A percentile compares a stretch with the other conserved stretches of the same genome.
Evolutionary conservation across 2,329 filamentous ascomycete genomes (phyloP).

Genomic region (Fusarium equiseti): DNA sequence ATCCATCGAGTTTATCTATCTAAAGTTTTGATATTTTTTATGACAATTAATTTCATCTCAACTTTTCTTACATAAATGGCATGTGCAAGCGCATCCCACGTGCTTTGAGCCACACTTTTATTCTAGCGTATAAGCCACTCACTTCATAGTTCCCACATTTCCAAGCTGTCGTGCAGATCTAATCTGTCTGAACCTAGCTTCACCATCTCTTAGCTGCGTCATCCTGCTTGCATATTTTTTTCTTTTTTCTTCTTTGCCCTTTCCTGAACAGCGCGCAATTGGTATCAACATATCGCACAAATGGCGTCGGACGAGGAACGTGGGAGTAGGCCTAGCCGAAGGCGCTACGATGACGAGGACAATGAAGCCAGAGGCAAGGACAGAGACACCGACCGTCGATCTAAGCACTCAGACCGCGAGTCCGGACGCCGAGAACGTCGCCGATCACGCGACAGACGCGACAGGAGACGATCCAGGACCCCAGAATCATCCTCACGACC

Average conservation of each 20-base stretch:
- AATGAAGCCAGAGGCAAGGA: slow-evolving; percentile 33
- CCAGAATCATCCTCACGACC: slow-evolving; percentile 46
- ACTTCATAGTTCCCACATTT: slow-evolving; percentile 19
- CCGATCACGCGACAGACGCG: slow-evolving; percentile 47
- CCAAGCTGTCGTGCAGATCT: slow-evolving; percentile 25
- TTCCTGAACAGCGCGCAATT: background rate
- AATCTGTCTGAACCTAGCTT: slow-evolving; percentile 15
- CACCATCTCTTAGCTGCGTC: slow-evolving; percentile 19
- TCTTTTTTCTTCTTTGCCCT: background rate
- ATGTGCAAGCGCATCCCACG: slow-evolving; percentile 29
- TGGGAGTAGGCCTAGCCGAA: slow-evolving; percentile 27
- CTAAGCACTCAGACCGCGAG: slow-evolving; percentile 42
- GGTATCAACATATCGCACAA: background rate
- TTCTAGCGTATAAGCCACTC: slow-evolving; percentile 22
- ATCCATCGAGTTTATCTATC: slow-evolving; percentile 25
- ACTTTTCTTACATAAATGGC: slow-evolving; percentile 21
- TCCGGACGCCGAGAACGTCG: slow-evolving; percentile 46
- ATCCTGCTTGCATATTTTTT: slow-evolving; percentile 13
- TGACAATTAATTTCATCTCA: slow-evolving; percentile 34
- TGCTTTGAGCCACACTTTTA: slow-evolving; percentile 15
- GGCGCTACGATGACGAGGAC: slow-evolving; percentile 39
- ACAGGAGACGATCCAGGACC: slow-evolving; percentile 51
- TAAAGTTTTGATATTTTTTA: slow-evolving; percentile 24
- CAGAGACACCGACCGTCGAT: slow-evolving; percentile 38
- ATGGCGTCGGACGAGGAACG: slow-evolving; percentile 49